Base-by-base conservation (phyloP, 345 rosid species). In the Moricandia arvensis region DNA sequence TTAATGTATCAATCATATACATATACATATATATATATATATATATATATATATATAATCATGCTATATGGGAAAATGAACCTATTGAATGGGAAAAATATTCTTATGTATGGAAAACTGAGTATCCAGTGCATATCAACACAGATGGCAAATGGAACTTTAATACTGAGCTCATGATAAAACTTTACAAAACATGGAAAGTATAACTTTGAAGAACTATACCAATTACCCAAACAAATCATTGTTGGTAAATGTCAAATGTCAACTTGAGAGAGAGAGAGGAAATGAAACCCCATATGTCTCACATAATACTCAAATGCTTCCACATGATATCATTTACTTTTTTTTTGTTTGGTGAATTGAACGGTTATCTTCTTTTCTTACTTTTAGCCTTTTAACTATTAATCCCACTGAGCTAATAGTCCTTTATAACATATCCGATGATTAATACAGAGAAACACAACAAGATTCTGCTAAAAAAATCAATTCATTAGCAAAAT, bases 161-260 rank as follows among this genome's bases (percentile, higher is more conserved):
- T 69, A 41, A 5, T 12, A 57, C 3, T 41, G 45, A 34, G 69
- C 27, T 53, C 55, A 77, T 77, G 43, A 71, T 26, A 41, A 16
- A 70, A 57, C 80, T 77, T 77, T 71, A 63, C 71, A 64, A 70
- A 70, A 38, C 12, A 63, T n/a, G 37, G 5, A 59, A 75, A 7
- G 1, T 24, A 54, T 33, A 67, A 59, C 18, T 49, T 17, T 57
- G 49, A 74, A 43, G 47, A 49, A 69, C 64, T 70, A 55, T 76
- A 61, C 53, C 27, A 76, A 57, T 77, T 77, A 77, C 80, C 66
- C 71, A 70, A 63, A 63, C 65, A 63, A 77, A 70, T 77, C 61
- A 70, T 77, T 70, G 41, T 45, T 63, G 35, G 80, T 63, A 76
- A 76, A 54, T 69, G 27, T 76, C n/a, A 57, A 70, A 70, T 70